A percentile compares a stretch with the other conserved stretches of the same genome.
Evolutionary conservation across 805 yeast species (phyloP).

Genomic region (Wickerhamiella siamensis): DNA sequence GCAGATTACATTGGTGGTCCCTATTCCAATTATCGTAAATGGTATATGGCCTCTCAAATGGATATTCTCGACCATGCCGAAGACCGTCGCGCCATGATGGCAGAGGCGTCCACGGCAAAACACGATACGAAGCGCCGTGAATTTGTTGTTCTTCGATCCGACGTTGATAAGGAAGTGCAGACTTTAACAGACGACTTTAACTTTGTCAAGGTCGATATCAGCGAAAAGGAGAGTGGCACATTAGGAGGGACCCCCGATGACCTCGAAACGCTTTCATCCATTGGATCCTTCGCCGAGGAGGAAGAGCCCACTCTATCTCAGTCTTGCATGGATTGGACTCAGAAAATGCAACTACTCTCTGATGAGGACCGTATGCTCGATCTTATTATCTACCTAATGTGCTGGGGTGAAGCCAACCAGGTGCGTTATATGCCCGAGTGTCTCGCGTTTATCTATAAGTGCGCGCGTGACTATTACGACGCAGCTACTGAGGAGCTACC

Average conservation of each 20-base stretch:
- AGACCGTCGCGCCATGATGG: slow-evolving; percentile 18
- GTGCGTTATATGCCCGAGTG: slow-evolving; percentile 83
- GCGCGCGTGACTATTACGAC: slow-evolving; percentile 56
- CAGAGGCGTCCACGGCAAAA: neutral
- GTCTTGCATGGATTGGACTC: slow-evolving; percentile 24
- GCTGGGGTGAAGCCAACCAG: slow-evolving; percentile 89
- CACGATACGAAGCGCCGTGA: neutral
- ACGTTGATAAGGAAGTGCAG: neutral
- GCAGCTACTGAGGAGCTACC: slow-evolving; percentile 27
- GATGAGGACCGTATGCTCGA: slow-evolving; percentile 47
- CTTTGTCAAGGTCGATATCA: neutral
- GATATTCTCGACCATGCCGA: slow-evolving; percentile 39
- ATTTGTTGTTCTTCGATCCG: neutral
- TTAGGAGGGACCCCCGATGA: neutral
- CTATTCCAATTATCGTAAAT: slow-evolving; percentile 52
- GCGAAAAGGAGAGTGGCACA: neutral
- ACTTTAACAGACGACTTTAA: neutral
- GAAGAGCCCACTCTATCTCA: neutral
- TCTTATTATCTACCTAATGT: slow-evolving; percentile 50
- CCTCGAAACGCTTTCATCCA: neutral
- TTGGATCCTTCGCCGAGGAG: neutral
- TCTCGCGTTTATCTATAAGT: slow-evolving; percentile 67
- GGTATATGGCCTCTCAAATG: slow-evolving; percentile 65
- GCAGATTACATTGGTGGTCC: slow-evolving; percentile 65
- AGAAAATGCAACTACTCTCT: slow-evolving; percentile 35